phyloP scores from a whole-genome alignment of 805 yeast species.

The Candida parachauliodes region DNA sequence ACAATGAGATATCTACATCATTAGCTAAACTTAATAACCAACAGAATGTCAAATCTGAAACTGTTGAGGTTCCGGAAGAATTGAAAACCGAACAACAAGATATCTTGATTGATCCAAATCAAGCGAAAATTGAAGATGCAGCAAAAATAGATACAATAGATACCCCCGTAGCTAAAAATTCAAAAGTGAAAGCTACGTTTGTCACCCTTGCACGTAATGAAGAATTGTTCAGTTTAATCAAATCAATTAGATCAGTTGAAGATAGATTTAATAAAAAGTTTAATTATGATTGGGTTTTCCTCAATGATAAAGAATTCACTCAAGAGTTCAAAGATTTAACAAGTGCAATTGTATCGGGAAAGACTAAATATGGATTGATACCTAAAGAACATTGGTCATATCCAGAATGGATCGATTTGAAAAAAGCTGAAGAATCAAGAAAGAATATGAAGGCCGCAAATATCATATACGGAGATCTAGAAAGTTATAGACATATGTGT shows the following conservation, averaged over 20 bases:
- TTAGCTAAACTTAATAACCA: not conserved
- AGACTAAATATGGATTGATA: conserved; percentile 70
- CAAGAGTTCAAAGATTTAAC: conserved; percentile 77
- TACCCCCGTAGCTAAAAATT: not conserved
- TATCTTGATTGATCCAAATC: conserved; percentile 1
- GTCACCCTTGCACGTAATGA: conserved; percentile 80
- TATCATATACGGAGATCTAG: conserved; percentile 72
- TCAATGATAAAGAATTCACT: conserved; percentile 81
- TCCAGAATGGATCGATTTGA: conserved; percentile 78
- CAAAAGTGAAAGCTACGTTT: conserved; percentile 38
- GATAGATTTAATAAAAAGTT: conserved; percentile 81
- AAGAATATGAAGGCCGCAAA: conserved; percentile 67
- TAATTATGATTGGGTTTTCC: conserved; percentile 92
- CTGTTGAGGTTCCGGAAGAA: conserved; percentile 3
- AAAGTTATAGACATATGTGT: conserved; percentile 88
- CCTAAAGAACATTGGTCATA: conserved; percentile 86
- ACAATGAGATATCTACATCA: not conserved
- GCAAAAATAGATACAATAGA: not conserved
- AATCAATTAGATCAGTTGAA: conserved; percentile 73
- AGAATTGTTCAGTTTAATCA: conserved; percentile 73
- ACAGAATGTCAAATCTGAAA: not conserved
- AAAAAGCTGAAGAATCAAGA: conserved; percentile 64
- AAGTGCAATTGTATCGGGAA: conserved; percentile 68
- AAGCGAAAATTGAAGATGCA: conserved; percentile 3
- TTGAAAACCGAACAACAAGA: not conserved